phyloP scores from a whole-genome alignment of 2,329 filamentous ascomycete species.

The Penicillium griseofulvum region DNA sequence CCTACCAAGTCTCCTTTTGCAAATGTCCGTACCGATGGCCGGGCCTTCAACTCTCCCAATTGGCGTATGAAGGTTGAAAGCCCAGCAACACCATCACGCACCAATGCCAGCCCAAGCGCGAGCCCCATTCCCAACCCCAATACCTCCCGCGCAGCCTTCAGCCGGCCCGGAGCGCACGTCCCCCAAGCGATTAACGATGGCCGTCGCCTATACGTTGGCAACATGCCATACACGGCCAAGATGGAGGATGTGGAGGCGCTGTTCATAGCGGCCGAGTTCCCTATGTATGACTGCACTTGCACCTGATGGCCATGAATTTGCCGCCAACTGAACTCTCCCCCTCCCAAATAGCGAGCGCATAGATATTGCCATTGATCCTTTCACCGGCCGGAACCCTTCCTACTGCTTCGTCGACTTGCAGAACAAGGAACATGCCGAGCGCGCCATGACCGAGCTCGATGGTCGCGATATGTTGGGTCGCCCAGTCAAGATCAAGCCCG shows the following conservation, averaged over 20 bases:
- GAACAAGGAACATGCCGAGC: constrained; percentile 55
- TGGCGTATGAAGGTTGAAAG: constrained; percentile 43
- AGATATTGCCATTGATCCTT: constrained; percentile 67
- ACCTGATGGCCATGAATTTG: constrained; percentile 2
- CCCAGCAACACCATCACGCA: constrained; percentile 28
- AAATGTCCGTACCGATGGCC: constrained; percentile 37
- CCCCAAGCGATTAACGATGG: constrained; percentile 42
- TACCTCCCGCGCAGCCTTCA: constrained; percentile 33
- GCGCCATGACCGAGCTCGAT: constrained; percentile 57
- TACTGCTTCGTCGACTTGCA: constrained; percentile 72
- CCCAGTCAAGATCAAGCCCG: constrained; percentile 63
- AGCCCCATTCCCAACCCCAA: constrained; percentile 16
- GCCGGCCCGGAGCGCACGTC: constrained; percentile 30
- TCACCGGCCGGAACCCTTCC: constrained; percentile 66
- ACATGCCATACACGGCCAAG: constrained; percentile 56
- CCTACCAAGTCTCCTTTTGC: constrained; percentile 30
- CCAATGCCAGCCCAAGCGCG: constrained; percentile 11
- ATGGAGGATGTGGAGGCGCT: constrained; percentile 50
- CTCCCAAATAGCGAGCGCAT: constrained; percentile 51
- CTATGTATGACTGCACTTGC: constrained; percentile 31
- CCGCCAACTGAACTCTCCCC: constrained; percentile 20
- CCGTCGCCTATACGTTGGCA: constrained; percentile 54
- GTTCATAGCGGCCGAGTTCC: constrained; percentile 43
- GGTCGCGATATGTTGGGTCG: constrained; percentile 57
- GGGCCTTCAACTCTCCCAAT: constrained; percentile 41